A percentile compares a stretch with the other conserved stretches of the same genome.
phyloP scores from a whole-genome alignment of 352 stramenopile genomes.

The Globisporangium cederbergense region DNA sequence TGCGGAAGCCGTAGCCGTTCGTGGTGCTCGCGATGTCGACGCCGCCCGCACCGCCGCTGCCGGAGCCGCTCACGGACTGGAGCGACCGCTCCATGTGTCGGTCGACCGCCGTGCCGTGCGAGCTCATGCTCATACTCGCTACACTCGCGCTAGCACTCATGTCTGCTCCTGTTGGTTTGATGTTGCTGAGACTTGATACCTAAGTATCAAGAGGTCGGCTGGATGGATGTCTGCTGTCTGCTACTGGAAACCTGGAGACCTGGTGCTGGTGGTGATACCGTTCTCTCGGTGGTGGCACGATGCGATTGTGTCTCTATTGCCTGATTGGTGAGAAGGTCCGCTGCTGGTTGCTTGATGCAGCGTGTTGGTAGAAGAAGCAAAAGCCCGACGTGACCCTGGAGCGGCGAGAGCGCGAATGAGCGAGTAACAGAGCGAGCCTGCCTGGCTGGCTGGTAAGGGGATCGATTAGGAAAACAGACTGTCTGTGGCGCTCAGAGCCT shows the following conservation, averaged over 20 bases:
- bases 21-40: slow-evolving; percentile 37
- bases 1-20: slow-evolving; percentile 49
- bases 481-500: no score
- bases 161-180: background rate
- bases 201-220: no score
- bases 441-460: no score
- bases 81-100: slow-evolving; percentile 5
- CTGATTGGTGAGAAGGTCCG: background rate
- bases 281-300: background rate
- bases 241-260: no score
- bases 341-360: background rate
- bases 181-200: background rate
- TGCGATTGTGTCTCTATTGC: background rate
- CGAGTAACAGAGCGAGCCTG: no score
- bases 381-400: background rate
- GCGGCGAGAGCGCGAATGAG: background rate
- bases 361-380: background rate
- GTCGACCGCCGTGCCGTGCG: slow-evolving; percentile 4
- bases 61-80: slow-evolving; percentile 23
- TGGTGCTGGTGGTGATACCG: background rate
- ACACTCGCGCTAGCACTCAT: background rate
- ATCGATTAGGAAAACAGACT: no score
- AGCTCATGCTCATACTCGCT: slow-evolving; percentile 3
- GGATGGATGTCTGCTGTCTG: no score
- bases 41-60: slow-evolving; percentile 18